Evolutionary conservation across 257 asterid genomes (phyloP).

Genomic region (Penstemon barbatus): DNA sequence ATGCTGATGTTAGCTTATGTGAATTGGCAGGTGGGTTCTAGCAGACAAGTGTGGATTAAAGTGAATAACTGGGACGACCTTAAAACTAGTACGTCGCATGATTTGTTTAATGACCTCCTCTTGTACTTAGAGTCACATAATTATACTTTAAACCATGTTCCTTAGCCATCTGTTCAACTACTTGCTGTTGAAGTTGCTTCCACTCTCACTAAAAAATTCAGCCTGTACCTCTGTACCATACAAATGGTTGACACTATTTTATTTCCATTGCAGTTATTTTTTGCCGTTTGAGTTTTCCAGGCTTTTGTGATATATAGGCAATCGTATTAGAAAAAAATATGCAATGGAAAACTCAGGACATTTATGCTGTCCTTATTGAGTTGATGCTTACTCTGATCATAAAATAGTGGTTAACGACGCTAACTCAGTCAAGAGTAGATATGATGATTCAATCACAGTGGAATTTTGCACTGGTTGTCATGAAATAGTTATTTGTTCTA

Average conservation of each 20-base stretch:
- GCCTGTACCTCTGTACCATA: not conserved
- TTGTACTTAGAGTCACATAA: slow-evolving; percentile 1
- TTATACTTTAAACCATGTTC: not conserved
- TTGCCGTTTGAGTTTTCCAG: slow-evolving; percentile 12
- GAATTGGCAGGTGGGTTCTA: slow-evolving; percentile 62
- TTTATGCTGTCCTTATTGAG: not conserved
- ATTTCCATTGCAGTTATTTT: not conserved
- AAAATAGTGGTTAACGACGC: slow-evolving; percentile 7
- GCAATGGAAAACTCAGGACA: not conserved
- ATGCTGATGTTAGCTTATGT: slow-evolving; percentile 33
- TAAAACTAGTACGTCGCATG: slow-evolving; percentile 52
- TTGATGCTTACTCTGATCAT: not conserved
- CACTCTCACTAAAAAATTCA: not conserved
- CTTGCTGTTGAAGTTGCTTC: slow-evolving; percentile 20
- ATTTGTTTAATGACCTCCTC: slow-evolving; percentile 22
- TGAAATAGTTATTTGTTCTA: not conserved
- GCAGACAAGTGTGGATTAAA: slow-evolving; percentile 65
- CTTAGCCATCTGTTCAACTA: slow-evolving; percentile 6
- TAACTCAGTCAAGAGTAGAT: not conserved
- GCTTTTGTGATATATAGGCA: not conserved
- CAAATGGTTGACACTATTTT: not conserved
- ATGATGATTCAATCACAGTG: not conserved
- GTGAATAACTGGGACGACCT: slow-evolving; percentile 70
- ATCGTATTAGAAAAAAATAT: slow-evolving; percentile 10
- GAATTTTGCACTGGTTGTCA: not conserved